Evolutionary conservation across 78 protist genomes (phyloP).

Genomic region (Bigelowiella natans): DNA sequence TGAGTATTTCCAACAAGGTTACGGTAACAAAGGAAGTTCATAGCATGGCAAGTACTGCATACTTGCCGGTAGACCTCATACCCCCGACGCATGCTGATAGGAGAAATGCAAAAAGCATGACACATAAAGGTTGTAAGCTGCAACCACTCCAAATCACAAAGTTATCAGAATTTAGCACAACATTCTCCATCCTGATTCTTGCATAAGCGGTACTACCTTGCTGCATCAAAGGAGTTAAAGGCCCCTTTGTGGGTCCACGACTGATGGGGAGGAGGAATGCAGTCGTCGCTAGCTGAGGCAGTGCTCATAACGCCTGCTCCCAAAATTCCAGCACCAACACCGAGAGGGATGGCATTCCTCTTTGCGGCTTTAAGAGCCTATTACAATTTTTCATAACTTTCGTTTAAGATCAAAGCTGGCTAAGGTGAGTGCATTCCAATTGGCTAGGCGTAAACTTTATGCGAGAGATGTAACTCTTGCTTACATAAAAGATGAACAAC

Average conservation of each 20-base stretch:
- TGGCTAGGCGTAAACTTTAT: too few species aligned
- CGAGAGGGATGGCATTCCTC: neutral
- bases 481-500: too few species aligned
- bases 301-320: neutral
- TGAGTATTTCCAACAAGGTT: neutral
- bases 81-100: constrained; percentile 66
- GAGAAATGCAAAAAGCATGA: neutral
- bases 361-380: neutral
- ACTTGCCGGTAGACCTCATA: constrained; percentile 71
- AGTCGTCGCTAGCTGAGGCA: neutral
- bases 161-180: too few species aligned
- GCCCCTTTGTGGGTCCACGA: neutral
- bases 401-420: too few species aligned
- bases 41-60: constrained; percentile 73
- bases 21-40: neutral
- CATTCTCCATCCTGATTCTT: neutral
- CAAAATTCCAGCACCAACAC: neutral
- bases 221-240: neutral
- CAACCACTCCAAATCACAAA: too few species aligned
- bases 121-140: too few species aligned
- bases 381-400: too few species aligned
- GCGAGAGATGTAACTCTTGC: too few species aligned
- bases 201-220: too few species aligned
- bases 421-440: too few species aligned
- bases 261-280: neutral